These are phyloP conservation scores for Pisolithus orientalis DNA, from an alignment of 768 basidiomycete species.

Conservation along the genomic window DNA sequence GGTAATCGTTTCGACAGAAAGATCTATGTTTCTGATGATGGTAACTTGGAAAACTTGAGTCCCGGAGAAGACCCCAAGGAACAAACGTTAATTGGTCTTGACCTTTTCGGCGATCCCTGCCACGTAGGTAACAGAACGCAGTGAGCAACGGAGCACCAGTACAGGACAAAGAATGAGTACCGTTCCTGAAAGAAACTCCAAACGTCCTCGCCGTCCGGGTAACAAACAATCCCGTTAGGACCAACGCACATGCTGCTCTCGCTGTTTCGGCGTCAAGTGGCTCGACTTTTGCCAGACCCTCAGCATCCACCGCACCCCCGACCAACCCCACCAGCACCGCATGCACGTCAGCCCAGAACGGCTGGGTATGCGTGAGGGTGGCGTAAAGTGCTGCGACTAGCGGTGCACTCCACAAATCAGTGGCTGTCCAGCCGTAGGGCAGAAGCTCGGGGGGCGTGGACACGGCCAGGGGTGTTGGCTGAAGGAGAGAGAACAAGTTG, in stretches of 20 bases:
- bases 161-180: constrained; percentile 5
- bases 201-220: constrained; percentile 65
- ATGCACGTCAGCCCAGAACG: constrained; percentile 69
- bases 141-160: not conserved
- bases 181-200: constrained; percentile 17
- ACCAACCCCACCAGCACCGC: constrained; percentile 39
- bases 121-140: not conserved
- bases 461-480: constrained; percentile 61
- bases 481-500: constrained; percentile 69
- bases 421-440: constrained; percentile 80
- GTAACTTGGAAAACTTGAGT: too few relatives aligned
- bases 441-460: constrained; percentile 75
- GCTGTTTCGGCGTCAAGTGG: constrained; percentile 60
- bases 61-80: not conserved
- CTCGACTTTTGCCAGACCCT: constrained; percentile 23
- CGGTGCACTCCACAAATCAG: constrained; percentile 84
- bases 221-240: constrained; percentile 57
- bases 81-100: constrained; percentile 16
- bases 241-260: constrained; percentile 62
- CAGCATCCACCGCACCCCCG: constrained; percentile 29
- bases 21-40: too few relatives aligned
- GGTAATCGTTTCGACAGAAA: too few relatives aligned
- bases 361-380: constrained; percentile 80
- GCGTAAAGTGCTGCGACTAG: constrained; percentile 73
- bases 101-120: constrained; percentile 19